Evolutionary conservation across 2,329 filamentous ascomycete genomes (phyloP).

Genomic region (Peltaster fructicola): DNA sequence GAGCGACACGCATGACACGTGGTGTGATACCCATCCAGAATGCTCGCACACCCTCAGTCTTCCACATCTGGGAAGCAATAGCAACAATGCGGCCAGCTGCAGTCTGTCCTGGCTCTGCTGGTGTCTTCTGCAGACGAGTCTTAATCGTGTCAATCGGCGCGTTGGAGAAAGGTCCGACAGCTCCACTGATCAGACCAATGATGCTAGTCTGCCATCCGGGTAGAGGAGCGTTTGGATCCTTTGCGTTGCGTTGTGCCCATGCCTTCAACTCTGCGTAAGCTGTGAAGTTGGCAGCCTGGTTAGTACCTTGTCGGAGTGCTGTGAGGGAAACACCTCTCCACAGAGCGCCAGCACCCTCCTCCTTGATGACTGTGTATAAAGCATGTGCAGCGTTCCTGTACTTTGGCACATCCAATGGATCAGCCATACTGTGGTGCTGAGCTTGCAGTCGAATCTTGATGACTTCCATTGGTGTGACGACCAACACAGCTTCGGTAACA

Average conservation of each 20-base stretch:
- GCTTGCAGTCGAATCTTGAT: conserved; percentile 97
- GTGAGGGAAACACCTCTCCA: conserved; percentile 91
- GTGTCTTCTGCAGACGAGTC: conserved; percentile 82
- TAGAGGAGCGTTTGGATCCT: conserved; percentile 48
- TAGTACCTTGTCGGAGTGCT: conserved; percentile 82
- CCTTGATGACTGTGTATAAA: conserved; percentile 71
- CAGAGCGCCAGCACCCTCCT: conserved; percentile 74
- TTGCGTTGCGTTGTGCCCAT: conserved; percentile 53
- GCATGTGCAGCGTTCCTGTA: conserved; percentile 84
- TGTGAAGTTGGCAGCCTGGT: conserved; percentile 98
- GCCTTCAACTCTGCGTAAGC: conserved; percentile 91
- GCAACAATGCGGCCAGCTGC: conserved; percentile 59
- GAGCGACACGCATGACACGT: conserved; percentile 89
- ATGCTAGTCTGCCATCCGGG: conserved; percentile 80
- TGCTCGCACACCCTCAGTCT: conserved; percentile 79
- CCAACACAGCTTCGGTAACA: conserved; percentile 87
- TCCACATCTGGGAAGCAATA: conserved; percentile 50
- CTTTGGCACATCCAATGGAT: conserved; percentile 89
- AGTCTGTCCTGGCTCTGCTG: conserved; percentile 57
- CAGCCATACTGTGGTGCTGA: conserved; percentile 94
- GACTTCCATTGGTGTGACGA: conserved; percentile 98
- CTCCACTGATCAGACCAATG: conserved; percentile 79
- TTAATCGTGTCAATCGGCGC: conserved; percentile 99
- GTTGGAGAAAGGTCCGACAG: conserved; percentile 90
- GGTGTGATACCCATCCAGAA: conserved; percentile 99